phyloP scores from a whole-genome alignment of 1,139 yeast genomes.

The Debaryomyces coudertii region DNA sequence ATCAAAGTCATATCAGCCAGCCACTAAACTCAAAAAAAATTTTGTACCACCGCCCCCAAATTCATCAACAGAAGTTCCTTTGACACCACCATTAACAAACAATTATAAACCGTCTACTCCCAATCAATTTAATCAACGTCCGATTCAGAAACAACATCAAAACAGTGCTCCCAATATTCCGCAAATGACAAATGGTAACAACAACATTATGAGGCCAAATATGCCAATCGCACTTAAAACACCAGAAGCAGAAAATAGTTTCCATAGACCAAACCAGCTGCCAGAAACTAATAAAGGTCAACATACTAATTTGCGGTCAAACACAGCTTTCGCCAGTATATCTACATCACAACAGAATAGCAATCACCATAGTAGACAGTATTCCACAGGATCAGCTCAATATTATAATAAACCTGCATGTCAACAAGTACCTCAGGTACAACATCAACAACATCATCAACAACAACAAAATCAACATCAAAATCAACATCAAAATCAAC shows the following conservation, averaged over 20 bases:
- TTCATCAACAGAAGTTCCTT: slow-evolving; percentile 6
- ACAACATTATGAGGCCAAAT: slow-evolving; percentile 6
- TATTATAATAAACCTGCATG: background rate
- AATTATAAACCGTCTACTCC: slow-evolving; percentile 10
- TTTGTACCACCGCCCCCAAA: slow-evolving; percentile 8
- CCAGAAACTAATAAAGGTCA: slow-evolving; percentile 6
- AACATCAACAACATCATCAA: background rate
- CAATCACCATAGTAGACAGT: slow-evolving; percentile 5
- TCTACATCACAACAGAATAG: background rate
- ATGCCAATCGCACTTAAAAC: slow-evolving; percentile 1
- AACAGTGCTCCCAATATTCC: slow-evolving; percentile 10
- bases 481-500: too few relatives aligned
- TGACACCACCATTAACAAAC: slow-evolving; percentile 10
- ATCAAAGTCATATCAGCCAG: slow-evolving; percentile 36
- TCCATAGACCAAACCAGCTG: slow-evolving; percentile 1
- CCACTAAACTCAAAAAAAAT: slow-evolving; percentile 34
- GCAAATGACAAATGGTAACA: background rate
- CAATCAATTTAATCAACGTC: slow-evolving; percentile 12
- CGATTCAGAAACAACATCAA: slow-evolving; percentile 12
- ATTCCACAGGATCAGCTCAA: slow-evolving; percentile 5
- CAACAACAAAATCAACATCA: background rate
- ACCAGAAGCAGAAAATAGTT: slow-evolving; percentile 9
- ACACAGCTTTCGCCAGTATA: slow-evolving; percentile 17
- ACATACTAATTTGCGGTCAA: slow-evolving; percentile 15
- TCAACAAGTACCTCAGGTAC: background rate